Base-by-base conservation (phyloP, 2,329 filamentous ascomycete species). In the Calcarisporium arbuscula region DNA sequence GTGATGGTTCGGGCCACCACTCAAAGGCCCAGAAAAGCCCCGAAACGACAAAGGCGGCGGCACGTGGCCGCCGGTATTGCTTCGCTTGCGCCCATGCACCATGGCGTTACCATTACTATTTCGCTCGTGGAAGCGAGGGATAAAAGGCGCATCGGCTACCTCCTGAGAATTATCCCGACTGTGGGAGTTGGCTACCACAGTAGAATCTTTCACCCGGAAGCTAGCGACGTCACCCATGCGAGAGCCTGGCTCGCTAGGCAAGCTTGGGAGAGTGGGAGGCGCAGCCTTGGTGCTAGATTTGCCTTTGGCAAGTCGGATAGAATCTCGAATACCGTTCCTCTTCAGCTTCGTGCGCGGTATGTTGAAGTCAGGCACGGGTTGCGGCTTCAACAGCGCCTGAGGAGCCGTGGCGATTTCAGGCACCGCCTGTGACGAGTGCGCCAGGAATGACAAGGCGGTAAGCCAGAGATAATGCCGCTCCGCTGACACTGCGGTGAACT, bases 391-490 rank as follows among this genome's bases (percentile, higher is more conserved):
- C 19, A 41, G 45, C 31, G 73, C 68, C 16, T 70, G 62, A 6
- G 74, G 70, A 8, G 67, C 58, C 11, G 74, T 57, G 4, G 81
- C 65, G 12, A 88, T 76, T 34, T 92, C 85, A 3, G 86, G 85
- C 5, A 90, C 72, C 1, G 82, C 80, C 50, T 90, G 82, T 12
- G 82, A 78, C 1, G 89, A 94, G 55, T 95, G 88, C 10, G 90
- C 89, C 20, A 98, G 70, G 74, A 96, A 98, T 0, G 89, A 95
- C 15, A 98, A 68, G 1, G 92, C 87, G 15, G 87, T 95, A 38
- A 98, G 67, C 92, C 92, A 98, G 31, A 95, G 66, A 52, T 94
- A 94, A 58, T 98, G 92, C 12, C 92, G 80, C 46, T 96, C 92
- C 21, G 81, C 68, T 16, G 79, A 82, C 12, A 74, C 68, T 0